Percentiles rank a stretch among this genome's conserved stretches.
phyloP scores from a whole-genome alignment of 805 yeast species.

The Candida parachauliodes region DNA sequence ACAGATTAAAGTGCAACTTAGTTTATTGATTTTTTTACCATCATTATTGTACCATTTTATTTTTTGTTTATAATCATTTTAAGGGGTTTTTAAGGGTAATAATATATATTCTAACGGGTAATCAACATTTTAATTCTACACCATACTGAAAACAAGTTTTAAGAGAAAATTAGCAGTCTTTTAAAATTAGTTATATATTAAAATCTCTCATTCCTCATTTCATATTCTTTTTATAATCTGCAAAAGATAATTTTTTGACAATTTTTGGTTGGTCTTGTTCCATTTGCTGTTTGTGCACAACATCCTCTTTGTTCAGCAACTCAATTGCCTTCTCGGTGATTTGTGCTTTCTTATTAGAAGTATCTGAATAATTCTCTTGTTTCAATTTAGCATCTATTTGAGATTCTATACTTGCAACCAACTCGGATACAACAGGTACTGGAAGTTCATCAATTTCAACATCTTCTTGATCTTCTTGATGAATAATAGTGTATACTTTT shows the following conservation, averaged over 20 bases:
- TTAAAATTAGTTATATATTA: no score
- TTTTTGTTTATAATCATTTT: constrained; percentile 1
- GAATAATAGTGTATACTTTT: constrained; percentile 2
- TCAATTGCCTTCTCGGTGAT: constrained; percentile 1
- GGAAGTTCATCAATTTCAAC: constrained; percentile 9
- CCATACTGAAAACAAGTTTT: background rate
- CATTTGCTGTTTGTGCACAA: background rate
- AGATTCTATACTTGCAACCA: constrained; percentile 20
- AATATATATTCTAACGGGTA: constrained; percentile 6
- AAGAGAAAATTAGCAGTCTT: no score
- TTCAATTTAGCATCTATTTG: constrained; percentile 14
- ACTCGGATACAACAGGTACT: constrained; percentile 24
- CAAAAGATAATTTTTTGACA: constrained; percentile 58
- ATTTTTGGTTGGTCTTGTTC: constrained; percentile 10
- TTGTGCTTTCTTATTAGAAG: background rate
- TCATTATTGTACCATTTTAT: background rate
- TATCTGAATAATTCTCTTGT: background rate
- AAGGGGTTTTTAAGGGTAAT: constrained; percentile 8
- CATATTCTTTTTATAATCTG: constrained; percentile 67
- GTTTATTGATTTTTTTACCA: background rate
- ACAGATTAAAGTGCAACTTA: background rate
- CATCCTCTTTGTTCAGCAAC: constrained; percentile 1
- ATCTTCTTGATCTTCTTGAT: constrained; percentile 6
- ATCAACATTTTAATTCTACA: background rate
- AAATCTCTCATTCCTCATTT: constrained; percentile 2